Base-by-base conservation (phyloP, 208 protist genomes). In the Trypanosoma cruzi region DNA sequence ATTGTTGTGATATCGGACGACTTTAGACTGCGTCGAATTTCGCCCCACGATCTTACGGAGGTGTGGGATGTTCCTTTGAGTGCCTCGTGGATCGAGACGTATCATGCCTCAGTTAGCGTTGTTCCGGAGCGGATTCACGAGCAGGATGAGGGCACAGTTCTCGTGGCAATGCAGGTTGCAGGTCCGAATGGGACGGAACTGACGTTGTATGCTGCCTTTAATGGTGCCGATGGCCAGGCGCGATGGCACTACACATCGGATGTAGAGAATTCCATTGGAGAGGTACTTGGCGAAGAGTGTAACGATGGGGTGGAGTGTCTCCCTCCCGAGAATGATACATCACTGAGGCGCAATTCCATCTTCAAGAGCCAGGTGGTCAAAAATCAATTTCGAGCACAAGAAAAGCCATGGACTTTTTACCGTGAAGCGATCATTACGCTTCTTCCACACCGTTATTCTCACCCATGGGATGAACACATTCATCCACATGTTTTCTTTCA, bases 201-300 rank as follows among this genome's bases (percentile, higher is more conserved):
- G 64, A 90, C 66, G 26, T 56, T 95, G 18, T 94, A 89, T 68
- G 80, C 81, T 11, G 88, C 88, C 10, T 91, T 93, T 56, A 86
- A 95, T 64, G 88, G 77, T 13, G 76, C 37, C 1, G 72, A 88
- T 53, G 93, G 93, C 4, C 40, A 82, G 64, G 13, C 82, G 31
- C 81, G 90, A 44, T 97, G 93, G 91, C 69, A 76, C 22, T 86
- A 89, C 66, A 78, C 86, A 36, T 90, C 89, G 5, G 85, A 96
- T 70, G 68, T 70, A 18, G 85, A 83, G 8, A 89, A 80, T 70
- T 80, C 81, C 48, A 80, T 84, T 73, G 78, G 92, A 37, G 82
- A 91, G 28, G 76, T 91, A 0, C 68, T 93, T 62, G 68, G 72
- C 5, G 80, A 88, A 73, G 80, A 62, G 44, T 50, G 71, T 29